Evolutionary conservation across 78 protist species (phyloP), one percentile per base, ranked within the genome.

Genomic region (Cyanophora paradoxa): DNA sequence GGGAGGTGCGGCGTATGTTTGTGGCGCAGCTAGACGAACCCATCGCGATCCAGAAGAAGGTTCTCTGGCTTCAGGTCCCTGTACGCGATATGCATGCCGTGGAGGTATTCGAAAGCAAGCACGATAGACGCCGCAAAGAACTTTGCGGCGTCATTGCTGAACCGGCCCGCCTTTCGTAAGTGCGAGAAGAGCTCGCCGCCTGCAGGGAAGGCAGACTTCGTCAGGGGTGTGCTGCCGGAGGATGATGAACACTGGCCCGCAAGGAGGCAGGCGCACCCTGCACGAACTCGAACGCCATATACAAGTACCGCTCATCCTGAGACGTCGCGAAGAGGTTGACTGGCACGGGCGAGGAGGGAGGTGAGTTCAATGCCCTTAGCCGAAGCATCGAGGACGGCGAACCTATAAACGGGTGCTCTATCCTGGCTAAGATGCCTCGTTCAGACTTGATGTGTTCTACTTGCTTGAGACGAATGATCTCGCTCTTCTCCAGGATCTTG

Each of bases 21-120:
- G n/a, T n/a, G n/a, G n/a, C n/a, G n/a, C n/a, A n/a, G n/a, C n/a
- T n/a, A n/a, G n/a, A n/a, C n/a, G n/a, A n/a, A n/a, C n/a, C 90
- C 90, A 26, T 44, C 28, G 26, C 13, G 56, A 41, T 78, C 84
- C 16, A 92, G 62, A 20, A 89, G 80, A n/a, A 92, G 48, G 67
- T 90, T 90, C 85, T 92, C 96, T 19, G 96, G 94, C 69, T 92
- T 92, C 17, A 92, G 63, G 57, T 89, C 96, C 19, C 96, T 66
- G 75, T 92, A 88, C 5, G 88, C 76, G 70, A 92, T 86, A 72
- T 79, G 72, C 28, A 77, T 57, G 75, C 26, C 56, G 83, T 89
- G 95, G 26, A 93, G 36, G 66, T 79, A 78, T 79, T 85, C 89
- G 33, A 93, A 31, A 16, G 89, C 94, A n/a, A 82, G 30, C 33